A percentile compares a stretch with the other conserved stretches of the same genome.
These are phyloP conservation scores for Talaromyces verruculosus DNA, from an alignment of 2,329 filamentous ascomycete genomes.

Conservation along the genomic window DNA sequence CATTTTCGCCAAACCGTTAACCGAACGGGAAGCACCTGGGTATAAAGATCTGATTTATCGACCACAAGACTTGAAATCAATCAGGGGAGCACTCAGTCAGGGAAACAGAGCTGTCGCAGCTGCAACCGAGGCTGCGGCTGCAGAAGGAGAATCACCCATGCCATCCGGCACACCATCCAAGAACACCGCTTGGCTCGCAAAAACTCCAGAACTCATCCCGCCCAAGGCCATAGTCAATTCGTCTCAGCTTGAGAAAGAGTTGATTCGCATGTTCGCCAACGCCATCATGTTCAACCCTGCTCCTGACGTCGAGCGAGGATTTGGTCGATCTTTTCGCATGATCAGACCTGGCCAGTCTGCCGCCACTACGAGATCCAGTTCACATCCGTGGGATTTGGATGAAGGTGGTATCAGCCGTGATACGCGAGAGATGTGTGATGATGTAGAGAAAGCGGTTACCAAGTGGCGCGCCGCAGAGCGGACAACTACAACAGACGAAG, in stretches of 20 bases:
- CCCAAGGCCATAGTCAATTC: constrained; percentile 92
- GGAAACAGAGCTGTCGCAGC: constrained; percentile 47
- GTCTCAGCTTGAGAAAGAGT: constrained; percentile 84
- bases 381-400: constrained; percentile 65
- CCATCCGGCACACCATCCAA: constrained; percentile 40
- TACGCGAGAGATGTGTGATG: constrained; percentile 83
- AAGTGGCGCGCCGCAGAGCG: constrained; percentile 72
- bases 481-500: constrained; percentile 36
- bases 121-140: constrained; percentile 57
- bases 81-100: constrained; percentile 66
- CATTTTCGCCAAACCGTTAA: constrained; percentile 74
- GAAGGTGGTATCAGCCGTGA: constrained; percentile 87
- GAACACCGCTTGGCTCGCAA: constrained; percentile 46
- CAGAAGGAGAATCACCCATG: constrained; percentile 55
- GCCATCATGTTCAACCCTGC: constrained; percentile 98
- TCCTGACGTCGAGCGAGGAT: constrained; percentile 68
- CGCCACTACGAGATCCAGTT: constrained; percentile 28
- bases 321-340: constrained; percentile 61
- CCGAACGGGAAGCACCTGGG: constrained; percentile 72
- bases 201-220: constrained; percentile 74
- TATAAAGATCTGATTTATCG: constrained; percentile 72
- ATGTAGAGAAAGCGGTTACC: constrained; percentile 75
- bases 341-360: constrained; percentile 42
- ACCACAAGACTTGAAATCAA: constrained; percentile 74
- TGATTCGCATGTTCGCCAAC: constrained; percentile 96